Evolutionary conservation across 345 rosid species (phyloP), one percentile per base, ranked within the genome.

Genomic region (Rhodamnia rubescens): DNA sequence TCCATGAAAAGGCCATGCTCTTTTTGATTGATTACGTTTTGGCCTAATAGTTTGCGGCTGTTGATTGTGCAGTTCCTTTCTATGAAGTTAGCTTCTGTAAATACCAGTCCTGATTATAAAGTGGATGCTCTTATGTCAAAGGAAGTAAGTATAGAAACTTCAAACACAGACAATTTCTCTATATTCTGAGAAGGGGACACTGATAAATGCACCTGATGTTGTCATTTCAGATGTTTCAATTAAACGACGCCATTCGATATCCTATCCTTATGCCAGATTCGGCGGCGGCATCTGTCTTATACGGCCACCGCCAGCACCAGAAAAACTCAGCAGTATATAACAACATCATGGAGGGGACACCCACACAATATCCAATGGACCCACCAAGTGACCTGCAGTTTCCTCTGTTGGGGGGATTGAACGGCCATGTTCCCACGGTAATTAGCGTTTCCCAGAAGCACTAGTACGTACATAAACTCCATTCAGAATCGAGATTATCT

Each of bases 1-100:
- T 69, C 21, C 53, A 53, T 57, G 24, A 42, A 21, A 44, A 83
- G 50, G 47, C 12, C 14, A 44, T 36, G 47, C 80, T 69, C 26
- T 8, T 69, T 69, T 50, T 26, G 49, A 53, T 56, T 8, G 57
- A 49, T 16, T 16, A 82, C 56, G 69, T 82, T 54, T 18, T 32
- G 47, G 22, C 7, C 47, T 82, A 82, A 80, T 55, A 26, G 84
- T 42, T 81, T 27, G 29, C 47, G 83, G n/a, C 21, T 59, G 89
- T 59, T 82, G 85, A 83, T 53, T 53, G 88, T 56, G 89, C 95
- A 96, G 99, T 95, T 93, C 89, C 95, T 96, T 83, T 96, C 99
- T 1, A 96, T 96, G 99, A 95, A 95, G 94, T 88, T 96, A 90
- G 92, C 99, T 85, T 91, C 99, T 78, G 96, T 95, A 85, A 92